Evolutionary conservation across 1,284 basidiomycete species (phyloP), one percentile per base, ranked within the genome.

Genomic region (Coniophora puteana): DNA sequence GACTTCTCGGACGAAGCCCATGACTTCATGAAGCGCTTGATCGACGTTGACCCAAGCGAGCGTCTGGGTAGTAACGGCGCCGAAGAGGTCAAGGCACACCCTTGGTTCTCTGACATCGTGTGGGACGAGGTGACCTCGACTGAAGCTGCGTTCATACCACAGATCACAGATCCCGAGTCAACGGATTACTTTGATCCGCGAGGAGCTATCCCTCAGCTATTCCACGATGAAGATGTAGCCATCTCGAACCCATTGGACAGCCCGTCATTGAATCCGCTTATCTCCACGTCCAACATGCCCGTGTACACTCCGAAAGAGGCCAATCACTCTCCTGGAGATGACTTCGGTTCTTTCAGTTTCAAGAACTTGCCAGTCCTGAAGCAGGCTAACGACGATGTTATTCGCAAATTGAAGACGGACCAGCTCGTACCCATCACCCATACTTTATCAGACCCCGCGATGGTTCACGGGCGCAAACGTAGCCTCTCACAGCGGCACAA

Each of bases 141-240:
- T 4, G 89, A 93, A 57, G 93, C 94, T 16, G 91, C 90, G 18
- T 99, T 99, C 66, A 93, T 99, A 37, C 96, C 96, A 31, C 89
- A 94, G 57, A 82, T 96, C 25, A 82, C 87, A 8, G 95, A 99
- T 62, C 93, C 93, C 1, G 95, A 98, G 65, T 96, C 92, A 18
- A 99, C 96, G 11, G 96, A 99, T 62, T 99, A 99, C 69, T 99
- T 99, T 55, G 96, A 99, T 65, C 80, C 93, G 45, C 85, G 96
- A 22, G 96, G 96, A 16, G 91, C 91, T 13, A 80, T 91, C 34
- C 79, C 88, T 27, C 89, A 93, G 59, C 68, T 93, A 28, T 93
- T 95, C 72, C 83, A 89, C 37, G 90, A 93, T 44, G 87, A 91
- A 40, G 89, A 91, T 38, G 68, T 80, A 25, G 67, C 74, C 20